Evolutionary conservation across 2,329 filamentous ascomycete species (phyloP).

Genomic region (Colletotrichum sp.): DNA sequence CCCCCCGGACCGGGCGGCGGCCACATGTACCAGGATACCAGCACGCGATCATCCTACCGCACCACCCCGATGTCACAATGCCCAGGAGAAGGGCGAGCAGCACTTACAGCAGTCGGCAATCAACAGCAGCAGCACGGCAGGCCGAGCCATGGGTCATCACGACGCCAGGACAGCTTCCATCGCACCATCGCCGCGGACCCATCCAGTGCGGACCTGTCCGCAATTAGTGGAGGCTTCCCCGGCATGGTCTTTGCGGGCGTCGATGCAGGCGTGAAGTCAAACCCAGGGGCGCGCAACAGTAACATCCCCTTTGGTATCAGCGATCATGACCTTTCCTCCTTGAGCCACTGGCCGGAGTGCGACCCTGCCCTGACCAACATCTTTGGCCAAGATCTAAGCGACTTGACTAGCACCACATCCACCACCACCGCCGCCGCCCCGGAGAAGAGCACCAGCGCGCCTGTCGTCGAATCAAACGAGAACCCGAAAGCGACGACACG

Average conservation of each 20-base stretch:
- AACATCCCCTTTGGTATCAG: not conserved
- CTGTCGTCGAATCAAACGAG: not conserved
- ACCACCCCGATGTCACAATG: not conserved
- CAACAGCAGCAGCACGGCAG: not conserved
- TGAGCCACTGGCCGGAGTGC: not conserved
- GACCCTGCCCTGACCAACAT: not conserved
- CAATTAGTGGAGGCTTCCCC: not conserved
- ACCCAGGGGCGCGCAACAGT: not conserved
- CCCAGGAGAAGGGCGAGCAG: not conserved
- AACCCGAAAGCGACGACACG: not conserved
- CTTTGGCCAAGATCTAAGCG: not conserved
- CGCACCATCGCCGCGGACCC: not conserved
- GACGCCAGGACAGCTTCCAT: not conserved
- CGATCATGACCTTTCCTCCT: not conserved
- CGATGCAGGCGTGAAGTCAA: not conserved
- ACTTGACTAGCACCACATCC: not conserved
- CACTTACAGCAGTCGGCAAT: not conserved
- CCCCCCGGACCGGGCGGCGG: not conserved
- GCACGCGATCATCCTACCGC: not conserved
- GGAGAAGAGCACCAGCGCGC: not conserved
- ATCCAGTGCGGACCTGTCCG: not conserved
- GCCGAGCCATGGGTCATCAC: not conserved
- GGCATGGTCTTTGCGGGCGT: not conserved
- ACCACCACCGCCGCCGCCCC: not conserved
- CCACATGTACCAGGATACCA: not conserved